These are phyloP conservation scores for Mycena sanguinolenta DNA, from an alignment of 768 basidiomycete species.

Conservation along the genomic window DNA sequence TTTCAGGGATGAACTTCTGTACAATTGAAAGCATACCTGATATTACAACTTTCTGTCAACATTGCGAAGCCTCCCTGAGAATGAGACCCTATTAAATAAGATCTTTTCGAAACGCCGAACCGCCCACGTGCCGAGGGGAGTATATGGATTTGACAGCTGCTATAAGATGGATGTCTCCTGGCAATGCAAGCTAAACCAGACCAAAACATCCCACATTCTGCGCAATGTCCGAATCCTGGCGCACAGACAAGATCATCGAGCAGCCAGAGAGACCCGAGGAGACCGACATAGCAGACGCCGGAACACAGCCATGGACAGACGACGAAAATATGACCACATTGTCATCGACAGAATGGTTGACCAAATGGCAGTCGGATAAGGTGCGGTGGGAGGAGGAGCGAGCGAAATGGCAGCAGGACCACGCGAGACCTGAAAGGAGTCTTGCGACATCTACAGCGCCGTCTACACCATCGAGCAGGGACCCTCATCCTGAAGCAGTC, in stretches of 20 bases:
- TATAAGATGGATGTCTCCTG: not conserved
- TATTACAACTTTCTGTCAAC: no score
- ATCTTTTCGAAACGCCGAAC: no score
- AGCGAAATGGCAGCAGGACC: slow-evolving; percentile 18
- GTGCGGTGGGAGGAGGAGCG: slow-evolving; percentile 24
- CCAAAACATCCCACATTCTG: not conserved
- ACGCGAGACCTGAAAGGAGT: not conserved
- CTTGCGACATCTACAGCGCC: not conserved
- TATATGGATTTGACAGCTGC: not conserved
- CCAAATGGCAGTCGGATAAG: slow-evolving; percentile 31
- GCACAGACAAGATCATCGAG: not conserved
- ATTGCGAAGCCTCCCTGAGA: no score
- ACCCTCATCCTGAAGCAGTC: not conserved
- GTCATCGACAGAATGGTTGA: slow-evolving; percentile 25
- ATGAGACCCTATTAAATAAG: no score
- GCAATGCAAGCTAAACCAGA: not conserved
- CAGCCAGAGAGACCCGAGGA: not conserved
- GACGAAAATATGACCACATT: slow-evolving; percentile 22
- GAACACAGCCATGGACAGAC: slow-evolving; percentile 16
- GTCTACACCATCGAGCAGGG: not conserved
- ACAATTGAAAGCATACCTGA: no score
- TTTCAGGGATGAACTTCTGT: no score
- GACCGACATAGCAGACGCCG: not conserved
- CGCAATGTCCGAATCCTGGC: slow-evolving; percentile 16
- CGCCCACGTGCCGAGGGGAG: not conserved